phyloP scores from a whole-genome alignment of 805 yeast genomes.

The Grigorovia yakushimaensis region DNA sequence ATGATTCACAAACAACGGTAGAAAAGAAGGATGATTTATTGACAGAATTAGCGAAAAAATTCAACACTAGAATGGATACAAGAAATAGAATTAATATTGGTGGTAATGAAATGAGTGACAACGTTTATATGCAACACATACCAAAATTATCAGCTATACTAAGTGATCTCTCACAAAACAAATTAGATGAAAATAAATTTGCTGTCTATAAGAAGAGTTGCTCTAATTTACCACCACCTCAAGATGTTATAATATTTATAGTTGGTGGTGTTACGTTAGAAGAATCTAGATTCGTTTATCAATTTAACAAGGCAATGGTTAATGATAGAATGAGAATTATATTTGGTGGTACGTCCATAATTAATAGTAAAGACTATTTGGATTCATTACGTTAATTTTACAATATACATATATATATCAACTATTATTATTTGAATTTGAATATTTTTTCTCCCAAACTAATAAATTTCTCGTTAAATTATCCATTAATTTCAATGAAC shows the following conservation, averaged over 20 bases:
- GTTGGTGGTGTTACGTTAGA: slow-evolving; percentile 91
- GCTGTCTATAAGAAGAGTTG: not conserved
- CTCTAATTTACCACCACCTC: slow-evolving; percentile 28
- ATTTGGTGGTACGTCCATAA: slow-evolving; percentile 70
- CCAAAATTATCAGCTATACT: slow-evolving; percentile 47
- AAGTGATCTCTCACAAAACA: slow-evolving; percentile 29
- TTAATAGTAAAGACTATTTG: slow-evolving; percentile 37
- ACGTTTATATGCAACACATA: slow-evolving; percentile 83
- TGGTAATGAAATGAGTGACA: slow-evolving; percentile 37
- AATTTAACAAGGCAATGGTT: slow-evolving; percentile 42
- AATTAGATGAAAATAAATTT: slow-evolving; percentile 32
- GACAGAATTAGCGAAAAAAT: slow-evolving; percentile 27
- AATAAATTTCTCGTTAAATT: slow-evolving; percentile 59
- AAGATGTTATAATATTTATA: slow-evolving; percentile 61
- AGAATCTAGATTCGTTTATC: slow-evolving; percentile 75
- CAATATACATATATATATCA: not conserved
- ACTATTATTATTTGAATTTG: slow-evolving; percentile 7
- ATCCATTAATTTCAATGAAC: slow-evolving; percentile 60
- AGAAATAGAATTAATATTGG: slow-evolving; percentile 14
- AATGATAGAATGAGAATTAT: slow-evolving; percentile 51
- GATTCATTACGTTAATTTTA: slow-evolving; percentile 13
- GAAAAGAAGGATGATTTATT: slow-evolving; percentile 19
- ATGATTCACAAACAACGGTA: not conserved
- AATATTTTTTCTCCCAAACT: slow-evolving; percentile 68
- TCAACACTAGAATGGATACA: slow-evolving; percentile 30